Evolutionary conservation across 2,329 filamentous ascomycete genomes (phyloP), one percentile per base, ranked within the genome.

Genomic region (Tolypocladium sp.): DNA sequence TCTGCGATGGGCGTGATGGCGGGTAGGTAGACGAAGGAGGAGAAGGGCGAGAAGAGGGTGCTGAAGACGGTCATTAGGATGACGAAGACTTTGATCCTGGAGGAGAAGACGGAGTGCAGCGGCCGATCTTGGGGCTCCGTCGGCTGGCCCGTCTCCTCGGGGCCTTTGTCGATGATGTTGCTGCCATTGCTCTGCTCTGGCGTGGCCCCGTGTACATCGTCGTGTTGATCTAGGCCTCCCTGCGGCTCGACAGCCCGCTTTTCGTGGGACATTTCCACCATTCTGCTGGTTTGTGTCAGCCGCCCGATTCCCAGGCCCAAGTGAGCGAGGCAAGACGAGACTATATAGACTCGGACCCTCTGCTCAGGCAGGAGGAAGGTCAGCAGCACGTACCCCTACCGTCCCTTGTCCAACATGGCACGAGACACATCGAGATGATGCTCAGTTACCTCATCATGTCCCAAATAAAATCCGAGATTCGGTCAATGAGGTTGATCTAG

Each of bases 1-100:
- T 69, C 63, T 15, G 76, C 73, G 7, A 81, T 70, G 30, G 71
- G 70, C 38, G 72, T 73, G 56, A 79, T 69, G 15, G 77, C 77
- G 2, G 77, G 78, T 55, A 77, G 73, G 70, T 79, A 81, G 9
- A 79, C 75, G 44, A 74, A 68, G 13, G 68, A 67, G 10, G 66
- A 68, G 17, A 71, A 65, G 27, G 69, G 67, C 30, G 70, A 70
- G 60, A 72, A 70, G 42, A 71, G 52, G 2, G 68, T 67, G 40
- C 55, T 59, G 51, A 69, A 68, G 49, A 66, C 64, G 25, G 69
- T 67, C 65, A 68, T 66, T 30, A 65, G 22, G n/a, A 70, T 65
- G 30, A 70, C 60, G 41, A 67, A 65, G 1, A 64, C 12, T 59
- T 71, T 70, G n/a, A 56, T 65, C 35, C 61, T 42, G 4, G 46